Base-by-base conservation (phyloP, 371 early-diverging fungal species). In the Capniomyces stellatus region DNA sequence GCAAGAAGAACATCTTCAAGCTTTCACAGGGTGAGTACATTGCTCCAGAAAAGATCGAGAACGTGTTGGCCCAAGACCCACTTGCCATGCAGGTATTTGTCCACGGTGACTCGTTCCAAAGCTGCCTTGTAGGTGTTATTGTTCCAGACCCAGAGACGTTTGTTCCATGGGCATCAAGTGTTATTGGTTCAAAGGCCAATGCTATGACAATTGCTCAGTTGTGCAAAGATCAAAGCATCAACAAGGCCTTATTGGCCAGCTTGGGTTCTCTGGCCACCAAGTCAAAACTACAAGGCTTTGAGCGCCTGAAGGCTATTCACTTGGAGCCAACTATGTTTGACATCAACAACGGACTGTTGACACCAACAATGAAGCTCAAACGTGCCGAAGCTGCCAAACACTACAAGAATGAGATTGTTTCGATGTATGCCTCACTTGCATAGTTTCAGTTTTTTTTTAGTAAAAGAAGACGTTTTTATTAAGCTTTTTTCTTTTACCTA, bases 1-100 rank as follows among this genome's bases (percentile, higher is more conserved):
- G 99, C 40, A 85, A 87, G 64, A 98, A 98, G 75, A 92, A 93
- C 61, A 89, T 97, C 52, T 97, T 99, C 77, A 99, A 99, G 75
- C 73, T 93, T 51, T 76, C 87, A 2, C 89, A 88, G 66, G 95
- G 96, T 51, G 99, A 99, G 72, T 98, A 96, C 71, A 79, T 99
- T 57, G 91, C 94, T 0, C 98, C 97, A 1, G 99, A 98, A 64
- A 95, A 92, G 64, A 78, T 98, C 39, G 98, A 97, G 70, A 78
- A 79, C 44, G 69, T 84, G 22, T 81, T 80, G 54, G 66, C 74
- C 53, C 80, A 79, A 62, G 75, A 82, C 61, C 71, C 71, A 51
- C 61, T 78, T 44, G 71, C 86, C 1, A 73, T 76, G 24, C 83
- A 83, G 67, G 87, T 77, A 46, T 94, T 82, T 70, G 76, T 93